These are phyloP conservation scores for Populus nigra DNA, from an alignment of 345 rosid species.

Conservation along the genomic window DNA sequence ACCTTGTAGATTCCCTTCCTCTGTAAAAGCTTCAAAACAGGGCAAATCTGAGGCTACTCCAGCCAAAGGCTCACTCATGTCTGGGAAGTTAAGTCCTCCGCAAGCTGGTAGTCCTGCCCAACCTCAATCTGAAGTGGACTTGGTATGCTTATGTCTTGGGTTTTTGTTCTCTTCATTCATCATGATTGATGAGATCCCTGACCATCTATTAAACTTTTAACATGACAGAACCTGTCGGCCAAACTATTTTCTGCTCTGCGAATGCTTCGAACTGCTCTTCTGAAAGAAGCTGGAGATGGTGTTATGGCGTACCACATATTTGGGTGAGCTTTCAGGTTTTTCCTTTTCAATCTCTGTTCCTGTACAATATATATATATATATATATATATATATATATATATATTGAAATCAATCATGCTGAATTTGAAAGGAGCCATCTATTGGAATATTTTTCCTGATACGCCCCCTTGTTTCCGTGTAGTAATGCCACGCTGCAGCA, in stretches of 20 bases:
- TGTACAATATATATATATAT: not conserved
- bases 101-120: conserved; percentile 40
- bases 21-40: conserved; percentile 51
- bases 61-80: conserved; percentile 57
- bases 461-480: conserved; percentile 2
- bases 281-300: conserved; percentile 81
- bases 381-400: not conserved
- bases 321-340: conserved; percentile 45
- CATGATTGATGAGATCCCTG: conserved; percentile 6
- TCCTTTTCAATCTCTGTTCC: not conserved
- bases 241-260: conserved; percentile 64
- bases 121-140: conserved; percentile 45
- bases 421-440: not conserved
- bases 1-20: conserved; percentile 66
- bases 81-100: conserved; percentile 51
- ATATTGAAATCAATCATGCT: not conserved
- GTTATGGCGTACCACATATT: conserved; percentile 94
- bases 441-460: not conserved
- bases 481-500: conserved; percentile 81
- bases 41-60: conserved; percentile 59
- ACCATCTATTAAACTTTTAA: conserved; percentile 2
- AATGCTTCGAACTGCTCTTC: conserved; percentile 68
- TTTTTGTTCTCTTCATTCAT: conserved; percentile 1
- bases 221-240: conserved; percentile 65
- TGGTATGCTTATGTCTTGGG: conserved; percentile 45